Conservation (phyloP, 2,329 filamentous ascomycete species). For the Colletotrichum navitas region DNA sequence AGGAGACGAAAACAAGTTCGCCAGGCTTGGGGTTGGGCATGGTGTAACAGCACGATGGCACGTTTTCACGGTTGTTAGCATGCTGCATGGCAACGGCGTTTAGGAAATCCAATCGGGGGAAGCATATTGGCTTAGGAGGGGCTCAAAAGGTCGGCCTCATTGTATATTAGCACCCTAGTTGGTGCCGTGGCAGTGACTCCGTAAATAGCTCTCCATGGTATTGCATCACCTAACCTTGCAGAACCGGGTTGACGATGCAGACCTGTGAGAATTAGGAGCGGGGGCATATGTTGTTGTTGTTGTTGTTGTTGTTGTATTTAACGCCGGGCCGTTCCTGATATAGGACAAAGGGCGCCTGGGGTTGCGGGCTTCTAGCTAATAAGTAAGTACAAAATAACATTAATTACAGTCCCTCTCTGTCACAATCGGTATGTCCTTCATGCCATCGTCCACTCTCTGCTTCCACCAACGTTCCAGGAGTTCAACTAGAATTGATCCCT, state of each 20-base stretch:
- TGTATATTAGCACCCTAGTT: conserved; percentile 30
- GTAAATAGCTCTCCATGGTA: conserved; percentile 14
- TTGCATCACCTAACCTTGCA: conserved; percentile 17
- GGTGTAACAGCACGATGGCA: conserved; percentile 41
- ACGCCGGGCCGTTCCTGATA: too few relatives aligned
- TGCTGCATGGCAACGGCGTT: conserved; percentile 54
- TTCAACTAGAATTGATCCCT: too few relatives aligned
- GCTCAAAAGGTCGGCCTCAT: conserved; percentile 14
- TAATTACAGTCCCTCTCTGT: too few relatives aligned
- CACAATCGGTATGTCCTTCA: too few relatives aligned
- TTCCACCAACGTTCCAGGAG: too few relatives aligned
- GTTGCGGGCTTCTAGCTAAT: too few relatives aligned
- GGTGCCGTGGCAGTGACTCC: conserved; percentile 1
- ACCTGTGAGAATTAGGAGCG: background rate
- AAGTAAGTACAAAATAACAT: too few relatives aligned
- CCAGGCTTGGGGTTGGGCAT: conserved; percentile 31
- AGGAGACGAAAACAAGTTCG: conserved; percentile 32
- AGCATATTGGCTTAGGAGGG: conserved; percentile 39
- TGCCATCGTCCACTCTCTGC: too few relatives aligned
- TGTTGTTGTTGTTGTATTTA: too few relatives aligned
- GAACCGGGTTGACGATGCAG: background rate
- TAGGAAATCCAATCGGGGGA: conserved; percentile 40
- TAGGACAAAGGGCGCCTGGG: too few relatives aligned
- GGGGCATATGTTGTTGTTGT: too few relatives aligned
- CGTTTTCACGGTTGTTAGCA: conserved; percentile 43